Base-by-base conservation (phyloP, 2,329 filamentous ascomycete genomes). In the Hypoxylon sp. region DNA sequence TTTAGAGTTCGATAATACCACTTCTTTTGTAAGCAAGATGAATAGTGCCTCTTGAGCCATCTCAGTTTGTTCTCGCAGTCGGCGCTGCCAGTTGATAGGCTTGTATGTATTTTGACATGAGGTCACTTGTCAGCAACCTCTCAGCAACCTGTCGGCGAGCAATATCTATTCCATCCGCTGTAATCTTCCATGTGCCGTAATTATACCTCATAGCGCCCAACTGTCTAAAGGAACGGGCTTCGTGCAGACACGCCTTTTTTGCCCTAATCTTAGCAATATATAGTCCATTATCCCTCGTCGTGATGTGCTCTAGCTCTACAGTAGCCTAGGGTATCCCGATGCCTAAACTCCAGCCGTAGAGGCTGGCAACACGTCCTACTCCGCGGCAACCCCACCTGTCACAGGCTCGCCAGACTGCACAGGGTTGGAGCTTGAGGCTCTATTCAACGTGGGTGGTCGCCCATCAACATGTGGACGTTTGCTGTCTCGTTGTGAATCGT, bases 391-490 rank as follows among this genome's bases (percentile, higher is more conserved):
- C 39, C 44, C 51, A 35, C 37, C 39, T 8, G 29, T 29, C 24
- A 29, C 54, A 39, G 54, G 53, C 29, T 68, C 64, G 29, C 44
- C 39, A 27, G 67, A 42, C 32, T 64, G 65, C 21, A 70, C 21
- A 29, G 35, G 59, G 37, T 58, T 67, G 13, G 68, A 67, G 51
- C 59, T 64, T 8, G 61, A 56, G 56, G 65, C 65, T 31, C 56
- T 46, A 47, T 44, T 62, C 5, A 66, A 13, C 31, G 39, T 57
- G 24, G 71, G 60, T 21, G 65, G 47, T 51, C 68, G 69, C n/a
- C 70, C 70, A n/a, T 77, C 76, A 8, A 77, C 44, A 60, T 78
- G 75, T 13, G 67, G 73, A 7, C 76, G 70, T 56, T 77, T 78
- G 21, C 69, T 67, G 24, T 77, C 75, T 21, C 73, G 70, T 31